These are phyloP conservation scores for Piper betle DNA, from an alignment of 164 flowering plant species.

Conservation along the genomic window DNA sequence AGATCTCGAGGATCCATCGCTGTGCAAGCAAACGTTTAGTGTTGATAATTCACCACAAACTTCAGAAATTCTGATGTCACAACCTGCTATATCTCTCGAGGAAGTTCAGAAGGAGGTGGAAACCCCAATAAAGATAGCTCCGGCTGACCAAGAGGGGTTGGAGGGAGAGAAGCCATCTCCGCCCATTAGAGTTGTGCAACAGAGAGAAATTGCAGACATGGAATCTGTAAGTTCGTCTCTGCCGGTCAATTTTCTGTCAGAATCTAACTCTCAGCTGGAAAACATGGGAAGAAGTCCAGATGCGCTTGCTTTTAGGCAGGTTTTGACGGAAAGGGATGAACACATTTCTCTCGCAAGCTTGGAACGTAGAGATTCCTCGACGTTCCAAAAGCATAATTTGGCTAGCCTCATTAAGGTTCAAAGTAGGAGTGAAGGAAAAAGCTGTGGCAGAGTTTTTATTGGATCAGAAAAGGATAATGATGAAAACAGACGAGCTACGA, in stretches of 20 bases:
- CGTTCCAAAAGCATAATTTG: constrained; percentile 52
- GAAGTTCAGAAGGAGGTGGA: background rate
- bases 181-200: background rate
- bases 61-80: background rate
- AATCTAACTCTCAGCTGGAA: constrained; percentile 4
- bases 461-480: constrained; percentile 1
- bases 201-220: background rate
- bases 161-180: background rate
- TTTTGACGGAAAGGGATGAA: constrained; percentile 11
- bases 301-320: background rate
- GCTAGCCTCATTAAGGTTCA: constrained; percentile 27
- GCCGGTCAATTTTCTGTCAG: constrained; percentile 10
- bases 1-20: background rate
- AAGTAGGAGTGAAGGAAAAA: constrained; percentile 21
- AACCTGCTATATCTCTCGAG: too few relatives aligned
- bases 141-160: background rate
- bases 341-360: constrained; percentile 11
- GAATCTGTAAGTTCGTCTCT: constrained; percentile 16
- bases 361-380: constrained; percentile 7
- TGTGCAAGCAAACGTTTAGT: background rate
- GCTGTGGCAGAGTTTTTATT: background rate
- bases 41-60: background rate
- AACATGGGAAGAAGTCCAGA: background rate
- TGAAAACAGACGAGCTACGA: constrained; percentile 6
- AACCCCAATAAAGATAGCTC: background rate